phyloP scores from a whole-genome alignment of 768 basidiomycete genomes.

The Tricholoma terreum region DNA sequence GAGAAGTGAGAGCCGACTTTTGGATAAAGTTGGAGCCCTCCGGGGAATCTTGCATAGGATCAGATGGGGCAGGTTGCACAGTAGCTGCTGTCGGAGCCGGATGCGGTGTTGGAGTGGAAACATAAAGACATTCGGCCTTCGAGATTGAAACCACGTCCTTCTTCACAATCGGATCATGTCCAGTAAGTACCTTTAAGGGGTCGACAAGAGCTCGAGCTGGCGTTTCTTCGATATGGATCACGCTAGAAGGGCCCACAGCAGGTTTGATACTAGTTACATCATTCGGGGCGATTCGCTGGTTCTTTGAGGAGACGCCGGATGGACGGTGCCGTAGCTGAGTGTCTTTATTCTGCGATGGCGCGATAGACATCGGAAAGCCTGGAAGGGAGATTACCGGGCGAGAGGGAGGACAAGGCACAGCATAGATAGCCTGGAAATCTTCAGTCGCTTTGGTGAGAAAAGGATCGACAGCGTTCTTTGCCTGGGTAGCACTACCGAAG shows the following conservation, averaged over 20 bases:
- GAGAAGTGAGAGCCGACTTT: not conserved
- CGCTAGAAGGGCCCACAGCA: not conserved
- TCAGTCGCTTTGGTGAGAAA: not conserved
- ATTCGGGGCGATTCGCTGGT: not conserved
- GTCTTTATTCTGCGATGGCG: not conserved
- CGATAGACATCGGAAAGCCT: not conserved
- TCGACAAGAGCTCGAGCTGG: not conserved
- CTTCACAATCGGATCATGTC: not conserved
- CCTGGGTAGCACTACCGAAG: not conserved
- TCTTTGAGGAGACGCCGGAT: not conserved
- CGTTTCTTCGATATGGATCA: not conserved
- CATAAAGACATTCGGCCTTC: not conserved
- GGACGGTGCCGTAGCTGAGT: not conserved
- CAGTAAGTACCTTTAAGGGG: not conserved
- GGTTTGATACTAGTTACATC: not conserved
- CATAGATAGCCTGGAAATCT: not conserved
- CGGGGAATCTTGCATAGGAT: not conserved
- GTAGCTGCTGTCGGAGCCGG: not conserved
- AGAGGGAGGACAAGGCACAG: not conserved
- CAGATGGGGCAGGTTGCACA: not conserved
- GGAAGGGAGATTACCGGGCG: not conserved
- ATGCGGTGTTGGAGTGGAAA: not conserved
- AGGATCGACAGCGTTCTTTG: not conserved
- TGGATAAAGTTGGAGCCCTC: not conserved
- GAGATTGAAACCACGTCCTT: not conserved